phyloP scores from a whole-genome alignment of 257 asterid genomes.

The Ehretia macrophylla region DNA sequence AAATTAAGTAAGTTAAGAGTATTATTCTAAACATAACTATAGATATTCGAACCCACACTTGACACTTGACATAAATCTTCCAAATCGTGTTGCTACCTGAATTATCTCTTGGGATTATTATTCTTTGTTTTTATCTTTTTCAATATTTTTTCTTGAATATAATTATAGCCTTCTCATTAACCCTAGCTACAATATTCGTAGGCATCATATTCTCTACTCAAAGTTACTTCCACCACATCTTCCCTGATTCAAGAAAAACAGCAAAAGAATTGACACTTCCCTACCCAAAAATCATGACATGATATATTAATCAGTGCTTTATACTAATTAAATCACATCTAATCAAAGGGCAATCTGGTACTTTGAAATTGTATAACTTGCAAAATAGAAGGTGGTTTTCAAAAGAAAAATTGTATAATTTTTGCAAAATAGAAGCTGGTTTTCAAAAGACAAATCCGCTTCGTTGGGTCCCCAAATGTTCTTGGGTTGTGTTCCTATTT shows the following conservation, averaged over 20 bases:
- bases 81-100: too few relatives aligned
- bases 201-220: conserved; percentile 41
- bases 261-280: conserved; percentile 10
- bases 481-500: conserved; percentile 51
- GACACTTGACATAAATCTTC: too few relatives aligned
- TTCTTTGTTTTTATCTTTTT: too few relatives aligned
- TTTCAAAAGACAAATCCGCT: conserved; percentile 57
- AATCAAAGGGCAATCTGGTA: conserved; percentile 8
- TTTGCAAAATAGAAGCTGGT: conserved; percentile 16
- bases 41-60: too few relatives aligned
- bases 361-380: background rate
- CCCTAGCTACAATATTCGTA: conserved; percentile 48
- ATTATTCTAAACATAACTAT: too few relatives aligned
- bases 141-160: too few relatives aligned
- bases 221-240: background rate
- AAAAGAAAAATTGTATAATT: conserved; percentile 36
- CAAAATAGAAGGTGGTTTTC: conserved; percentile 20
- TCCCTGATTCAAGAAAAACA: background rate
- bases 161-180: too few relatives aligned
- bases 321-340: background rate
- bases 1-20: too few relatives aligned
- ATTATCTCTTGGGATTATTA: too few relatives aligned
- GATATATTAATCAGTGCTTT: background rate
- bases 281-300: conserved; percentile 4
- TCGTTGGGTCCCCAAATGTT: conserved; percentile 58